Evolutionary conservation across 2,329 filamentous ascomycete species (phyloP), one percentile per base, ranked within the genome.

Genomic region (Fusarium avenaceum): DNA sequence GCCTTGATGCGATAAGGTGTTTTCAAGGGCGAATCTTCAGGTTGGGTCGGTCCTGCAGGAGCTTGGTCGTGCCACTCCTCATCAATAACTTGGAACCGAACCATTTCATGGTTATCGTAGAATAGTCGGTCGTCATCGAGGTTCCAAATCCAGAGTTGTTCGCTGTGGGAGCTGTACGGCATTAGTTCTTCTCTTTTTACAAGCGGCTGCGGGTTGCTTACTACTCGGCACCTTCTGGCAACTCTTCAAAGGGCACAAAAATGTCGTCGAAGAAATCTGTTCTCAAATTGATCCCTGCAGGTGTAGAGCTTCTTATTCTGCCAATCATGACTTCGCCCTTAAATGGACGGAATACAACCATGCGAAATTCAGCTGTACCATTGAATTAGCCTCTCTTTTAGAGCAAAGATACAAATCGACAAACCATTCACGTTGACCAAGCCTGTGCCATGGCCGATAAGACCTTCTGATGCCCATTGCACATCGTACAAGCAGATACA

Each of bases 191-290:
- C 17, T 45, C 24, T 14, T 3, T 11, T 10, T 20, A 22, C 7
- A 19, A 19, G 17, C 3, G 10, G 22, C 15, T 8, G 24, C 7
- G 19, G 33, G 14, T 8, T 24, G 19, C 71, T 80, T 80, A 94
- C 91, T 92, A 97, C 76, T 88, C 86, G 26, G 90, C 89, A n/a
- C 88, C 89, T 28, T 92, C 88, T 39, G 94, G 92, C 6, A 97
- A 84, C 67, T 92, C 88, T 56, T 89, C 86, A 35, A 87, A 88
- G 1, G 87, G 93, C 66, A 98, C 89, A 61, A 93, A 90, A 32
- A 99, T 93, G 67, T 98, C 94, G 72, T 95, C 92, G 72, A 97
- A 99, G 78, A 99, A 99, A 66, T 97, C 93, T 6, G 94, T 90
- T 48, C 90, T 89, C 62, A 98, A 85, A 74, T 89, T 88, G 74